Evolutionary conservation across 1,284 basidiomycete species (phyloP).

Genomic region (Vanrija humicola): DNA sequence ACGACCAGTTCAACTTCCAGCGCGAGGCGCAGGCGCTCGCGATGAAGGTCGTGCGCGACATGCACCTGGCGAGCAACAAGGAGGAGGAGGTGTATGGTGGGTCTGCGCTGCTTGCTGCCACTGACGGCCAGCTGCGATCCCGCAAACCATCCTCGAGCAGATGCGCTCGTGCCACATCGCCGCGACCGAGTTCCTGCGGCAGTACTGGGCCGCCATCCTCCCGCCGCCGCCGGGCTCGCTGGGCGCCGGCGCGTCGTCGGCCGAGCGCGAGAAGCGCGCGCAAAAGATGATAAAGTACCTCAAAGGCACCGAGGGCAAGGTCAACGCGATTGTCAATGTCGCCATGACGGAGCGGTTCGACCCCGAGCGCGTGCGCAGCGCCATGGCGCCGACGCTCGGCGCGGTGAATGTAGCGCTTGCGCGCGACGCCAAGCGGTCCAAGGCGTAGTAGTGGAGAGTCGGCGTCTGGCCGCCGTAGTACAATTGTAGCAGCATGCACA

Average conservation of each 20-base stretch:
- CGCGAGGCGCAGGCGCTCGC: constrained; percentile 33
- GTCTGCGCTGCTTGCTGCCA: constrained; percentile 1
- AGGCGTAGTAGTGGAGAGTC: too few species aligned
- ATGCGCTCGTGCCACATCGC: constrained; percentile 87
- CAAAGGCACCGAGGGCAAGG: constrained; percentile 70
- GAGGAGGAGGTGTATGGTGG: constrained; percentile 25
- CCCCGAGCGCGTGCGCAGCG: constrained; percentile 61
- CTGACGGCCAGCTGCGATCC: constrained; percentile 63
- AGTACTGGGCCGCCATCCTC: constrained; percentile 88
- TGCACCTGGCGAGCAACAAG: constrained; percentile 33
- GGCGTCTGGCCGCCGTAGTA: too few species aligned
- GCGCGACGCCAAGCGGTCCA: constrained; percentile 12
- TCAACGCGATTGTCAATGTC: constrained; percentile 65
- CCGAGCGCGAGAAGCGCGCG: constrained; percentile 65
- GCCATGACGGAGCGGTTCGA: constrained; percentile 64
- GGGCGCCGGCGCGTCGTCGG: constrained; percentile 23
- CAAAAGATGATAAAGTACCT: constrained; percentile 82
- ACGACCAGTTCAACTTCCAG: constrained; percentile 28
- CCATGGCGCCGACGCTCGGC: constrained; percentile 70
- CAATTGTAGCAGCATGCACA: too few species aligned
- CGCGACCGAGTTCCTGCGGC: constrained; percentile 90
- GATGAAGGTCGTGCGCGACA: constrained; percentile 30
- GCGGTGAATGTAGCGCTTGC: constrained; percentile 71
- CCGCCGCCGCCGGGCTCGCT: constrained; percentile 63
- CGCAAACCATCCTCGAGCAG: constrained; percentile 65